Evolutionary conservation across 768 basidiomycete genomes (phyloP).

Genomic region (Pleurotus tuoliensis): DNA sequence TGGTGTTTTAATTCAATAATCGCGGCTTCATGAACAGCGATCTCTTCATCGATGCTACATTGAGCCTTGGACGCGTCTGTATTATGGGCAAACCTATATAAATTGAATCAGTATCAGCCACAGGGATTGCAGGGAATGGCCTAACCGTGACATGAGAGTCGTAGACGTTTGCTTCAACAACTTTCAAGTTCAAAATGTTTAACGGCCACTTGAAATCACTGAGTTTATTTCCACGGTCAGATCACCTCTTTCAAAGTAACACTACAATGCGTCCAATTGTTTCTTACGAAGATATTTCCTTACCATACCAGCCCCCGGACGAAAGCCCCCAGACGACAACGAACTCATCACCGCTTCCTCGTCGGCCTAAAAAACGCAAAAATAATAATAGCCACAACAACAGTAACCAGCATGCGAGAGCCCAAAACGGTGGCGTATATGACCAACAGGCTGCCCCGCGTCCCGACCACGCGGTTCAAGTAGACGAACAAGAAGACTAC

Average conservation of each 20-base stretch:
- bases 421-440: constrained; percentile 29
- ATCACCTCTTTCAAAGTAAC: too few species aligned
- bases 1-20: neutral
- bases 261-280: constrained; percentile 34
- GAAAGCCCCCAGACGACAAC: constrained; percentile 15
- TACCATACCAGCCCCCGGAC: constrained; percentile 28
- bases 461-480: constrained; percentile 20
- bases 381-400: constrained; percentile 31
- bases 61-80: too few species aligned
- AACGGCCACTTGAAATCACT: too few species aligned
- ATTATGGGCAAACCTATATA: too few species aligned
- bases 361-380: constrained; percentile 58
- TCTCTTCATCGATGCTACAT: too few species aligned
- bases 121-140: too few species aligned
- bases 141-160: too few species aligned
- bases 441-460: constrained; percentile 20
- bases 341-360: constrained; percentile 13
- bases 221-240: too few species aligned
- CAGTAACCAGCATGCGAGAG: constrained; percentile 19
- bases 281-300: constrained; percentile 64
- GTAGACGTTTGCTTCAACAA: too few species aligned
- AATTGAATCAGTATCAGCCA: too few species aligned
- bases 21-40: neutral
- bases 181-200: too few species aligned
- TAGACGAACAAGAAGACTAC: constrained; percentile 22